Evolutionary conservation across 2,329 filamentous ascomycete species (phyloP).

Genomic region (Paraconiothyrium brasiliense): DNA sequence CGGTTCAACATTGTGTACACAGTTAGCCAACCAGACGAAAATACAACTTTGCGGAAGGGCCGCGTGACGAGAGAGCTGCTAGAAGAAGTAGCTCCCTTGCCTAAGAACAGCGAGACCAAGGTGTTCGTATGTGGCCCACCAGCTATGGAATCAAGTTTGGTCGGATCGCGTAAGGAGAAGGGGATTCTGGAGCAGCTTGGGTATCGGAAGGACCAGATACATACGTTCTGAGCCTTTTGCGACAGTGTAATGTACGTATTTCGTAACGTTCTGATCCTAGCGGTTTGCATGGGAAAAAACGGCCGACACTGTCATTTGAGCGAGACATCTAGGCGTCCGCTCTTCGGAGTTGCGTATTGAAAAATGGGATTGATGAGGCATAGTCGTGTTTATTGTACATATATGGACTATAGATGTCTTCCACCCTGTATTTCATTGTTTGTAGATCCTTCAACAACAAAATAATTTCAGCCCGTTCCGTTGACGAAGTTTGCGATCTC

Average conservation of each 20-base stretch:
- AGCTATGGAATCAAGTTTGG: slow-evolving; percentile 68
- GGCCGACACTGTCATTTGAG: no score
- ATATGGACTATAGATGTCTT: background rate
- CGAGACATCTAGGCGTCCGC: no score
- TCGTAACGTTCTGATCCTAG: background rate
- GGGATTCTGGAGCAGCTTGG: slow-evolving; percentile 68
- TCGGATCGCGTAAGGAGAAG: slow-evolving; percentile 50
- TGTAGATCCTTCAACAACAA: background rate
- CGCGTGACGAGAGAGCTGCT: slow-evolving; percentile 68
- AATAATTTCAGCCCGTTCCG: background rate
- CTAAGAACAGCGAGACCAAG: slow-evolving; percentile 58
- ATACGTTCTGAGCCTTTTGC: slow-evolving; percentile 61
- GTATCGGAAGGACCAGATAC: slow-evolving; percentile 65
- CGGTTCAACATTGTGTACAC: slow-evolving; percentile 68
- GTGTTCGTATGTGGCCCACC: slow-evolving; percentile 77
- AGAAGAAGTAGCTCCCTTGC: slow-evolving; percentile 57
- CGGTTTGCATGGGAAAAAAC: no score
- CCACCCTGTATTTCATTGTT: no score
- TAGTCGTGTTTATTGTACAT: background rate
- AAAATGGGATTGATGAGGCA: no score
- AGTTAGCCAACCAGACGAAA: slow-evolving; percentile 59
- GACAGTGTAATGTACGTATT: background rate
- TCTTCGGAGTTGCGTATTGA: no score
- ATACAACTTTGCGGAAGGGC: slow-evolving; percentile 60
- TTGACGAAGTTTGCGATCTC: slow-evolving; percentile 8